These are phyloP conservation scores for Tagetes patula DNA, from an alignment of 129 eudicot species.

Conservation along the genomic window DNA sequence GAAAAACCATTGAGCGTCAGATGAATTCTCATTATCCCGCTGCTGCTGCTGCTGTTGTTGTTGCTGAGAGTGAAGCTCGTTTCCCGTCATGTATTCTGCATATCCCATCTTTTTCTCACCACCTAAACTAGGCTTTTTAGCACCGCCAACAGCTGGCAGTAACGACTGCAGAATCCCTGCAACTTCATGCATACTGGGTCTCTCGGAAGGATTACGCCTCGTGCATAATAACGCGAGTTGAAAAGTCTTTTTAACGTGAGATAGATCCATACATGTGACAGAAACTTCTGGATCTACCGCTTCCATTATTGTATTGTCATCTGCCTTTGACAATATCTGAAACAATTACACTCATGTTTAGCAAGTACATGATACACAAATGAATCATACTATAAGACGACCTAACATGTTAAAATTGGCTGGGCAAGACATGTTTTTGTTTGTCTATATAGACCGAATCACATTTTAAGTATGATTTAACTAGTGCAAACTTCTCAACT, in stretches of 20 bases:
- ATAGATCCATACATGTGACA: conserved; percentile 62
- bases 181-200: conserved; percentile 92
- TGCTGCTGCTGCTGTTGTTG: conserved; percentile 32
- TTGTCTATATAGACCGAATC: neutral
- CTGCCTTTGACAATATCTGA: conserved; percentile 73
- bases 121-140: conserved; percentile 18
- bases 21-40: conserved; percentile 42
- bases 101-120: conserved; percentile 44
- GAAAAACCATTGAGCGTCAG: conserved; percentile 76
- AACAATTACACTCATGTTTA: neutral
- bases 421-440: too few relatives aligned
- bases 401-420: neutral
- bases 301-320: conserved; percentile 77
- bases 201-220: conserved; percentile 57
- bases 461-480: neutral
- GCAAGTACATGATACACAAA: neutral
- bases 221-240: conserved; percentile 88
- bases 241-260: conserved; percentile 58
- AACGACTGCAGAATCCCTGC: conserved; percentile 58
- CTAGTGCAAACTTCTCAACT: neutral
- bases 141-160: conserved; percentile 48
- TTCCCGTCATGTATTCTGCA: conserved; percentile 45
- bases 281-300: conserved; percentile 81
- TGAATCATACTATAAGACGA: neutral
- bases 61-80: conserved; percentile 28